Conservation (phyloP, 306 rosid genomes). For the Cotoneaster glaucophyllus region DNA sequence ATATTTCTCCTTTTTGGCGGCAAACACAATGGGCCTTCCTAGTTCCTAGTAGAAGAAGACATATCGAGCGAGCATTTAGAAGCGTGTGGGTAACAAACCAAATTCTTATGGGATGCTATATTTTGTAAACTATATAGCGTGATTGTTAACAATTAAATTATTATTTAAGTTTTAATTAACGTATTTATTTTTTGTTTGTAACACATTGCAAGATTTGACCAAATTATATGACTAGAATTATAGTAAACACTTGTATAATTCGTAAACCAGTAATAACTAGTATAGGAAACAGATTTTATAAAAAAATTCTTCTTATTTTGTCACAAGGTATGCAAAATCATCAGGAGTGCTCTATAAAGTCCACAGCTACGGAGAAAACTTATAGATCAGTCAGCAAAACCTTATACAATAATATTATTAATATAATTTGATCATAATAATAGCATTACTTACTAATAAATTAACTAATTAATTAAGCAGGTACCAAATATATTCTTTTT, state of each 20-base stretch:
- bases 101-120: no score
- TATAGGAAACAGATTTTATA: background rate
- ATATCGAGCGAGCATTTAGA: background rate
- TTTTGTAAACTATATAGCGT: no score
- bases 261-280: background rate
- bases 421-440: background rate
- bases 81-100: background rate
- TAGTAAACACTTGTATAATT: background rate
- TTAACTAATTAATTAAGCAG: background rate
- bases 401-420: background rate
- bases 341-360: background rate
- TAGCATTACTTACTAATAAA: background rate
- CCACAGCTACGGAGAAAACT: background rate
- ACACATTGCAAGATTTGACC: no score
- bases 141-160: no score
- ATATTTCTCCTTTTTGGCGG: no score
- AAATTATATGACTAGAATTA: no score
- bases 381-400: slow-evolving; percentile 5
- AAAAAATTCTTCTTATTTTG: background rate
- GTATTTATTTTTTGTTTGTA: no score
- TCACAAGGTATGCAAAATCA: background rate
- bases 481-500: background rate
- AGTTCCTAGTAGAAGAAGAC: background rate
- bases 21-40: no score
- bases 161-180: no score